Evolutionary conservation across 2,329 filamentous ascomycete genomes (phyloP).

Genomic region (Fusarium beomiforme): DNA sequence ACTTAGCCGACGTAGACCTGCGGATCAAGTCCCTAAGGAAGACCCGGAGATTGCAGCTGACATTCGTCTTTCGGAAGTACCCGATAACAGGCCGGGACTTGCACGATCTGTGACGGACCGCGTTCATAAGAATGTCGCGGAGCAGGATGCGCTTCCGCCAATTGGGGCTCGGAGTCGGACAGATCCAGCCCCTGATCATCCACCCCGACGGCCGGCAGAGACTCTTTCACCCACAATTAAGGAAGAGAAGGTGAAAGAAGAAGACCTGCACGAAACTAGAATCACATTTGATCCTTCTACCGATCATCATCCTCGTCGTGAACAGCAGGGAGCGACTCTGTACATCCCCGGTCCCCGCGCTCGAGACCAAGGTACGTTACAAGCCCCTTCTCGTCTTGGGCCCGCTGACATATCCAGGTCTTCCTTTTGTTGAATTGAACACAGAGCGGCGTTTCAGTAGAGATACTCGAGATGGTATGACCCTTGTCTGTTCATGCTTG

Average conservation of each 20-base stretch:
- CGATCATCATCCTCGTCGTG: slow-evolving; percentile 40
- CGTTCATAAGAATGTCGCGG: not conserved
- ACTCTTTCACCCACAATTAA: not conserved
- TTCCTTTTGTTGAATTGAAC: slow-evolving; percentile 43
- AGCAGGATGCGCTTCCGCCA: slow-evolving; percentile 8
- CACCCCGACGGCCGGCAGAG: not conserved
- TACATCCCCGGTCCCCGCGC: slow-evolving; percentile 49
- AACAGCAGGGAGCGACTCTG: slow-evolving; percentile 40
- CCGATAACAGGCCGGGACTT: slow-evolving; percentile 3
- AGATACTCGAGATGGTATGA: slow-evolving; percentile 30
- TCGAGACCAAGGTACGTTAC: slow-evolving; percentile 42
- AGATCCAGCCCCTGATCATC: slow-evolving; percentile 9
- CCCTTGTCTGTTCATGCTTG: not conserved
- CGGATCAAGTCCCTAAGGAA: slow-evolving; percentile 3
- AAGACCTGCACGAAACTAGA: slow-evolving; percentile 7
- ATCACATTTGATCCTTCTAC: slow-evolving; percentile 45
- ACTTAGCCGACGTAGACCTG: slow-evolving; percentile 7
- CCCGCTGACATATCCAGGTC: slow-evolving; percentile 28
- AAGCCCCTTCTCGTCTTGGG: not conserved
- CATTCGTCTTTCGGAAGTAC: not conserved
- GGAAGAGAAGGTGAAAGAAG: slow-evolving; percentile 2
- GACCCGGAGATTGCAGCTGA: slow-evolving; percentile 15
- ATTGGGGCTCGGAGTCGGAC: slow-evolving; percentile 26
- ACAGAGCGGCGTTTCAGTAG: slow-evolving; percentile 30
- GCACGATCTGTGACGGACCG: slow-evolving; percentile 16